phyloP scores from a whole-genome alignment of 2,329 filamentous ascomycete species.

The Penicillium hesseltinei region DNA sequence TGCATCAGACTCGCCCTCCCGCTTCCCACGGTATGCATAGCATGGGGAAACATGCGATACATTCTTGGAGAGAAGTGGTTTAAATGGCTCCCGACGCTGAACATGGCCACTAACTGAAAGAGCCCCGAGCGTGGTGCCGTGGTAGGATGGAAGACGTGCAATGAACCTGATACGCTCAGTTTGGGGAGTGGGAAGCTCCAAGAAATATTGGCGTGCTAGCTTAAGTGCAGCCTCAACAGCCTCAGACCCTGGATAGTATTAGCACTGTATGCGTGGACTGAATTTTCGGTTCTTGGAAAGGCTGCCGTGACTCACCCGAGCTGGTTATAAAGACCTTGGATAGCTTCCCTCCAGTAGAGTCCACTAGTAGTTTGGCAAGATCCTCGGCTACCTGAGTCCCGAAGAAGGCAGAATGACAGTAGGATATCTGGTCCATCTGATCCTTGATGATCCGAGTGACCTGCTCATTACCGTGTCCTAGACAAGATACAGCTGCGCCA shows the following conservation, averaged over 20 bases:
- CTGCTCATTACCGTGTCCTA: constrained; percentile 65
- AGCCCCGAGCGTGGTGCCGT: constrained; percentile 66
- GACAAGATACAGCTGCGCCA: constrained; percentile 69
- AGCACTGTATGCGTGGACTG: not conserved
- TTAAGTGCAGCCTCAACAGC: constrained; percentile 69
- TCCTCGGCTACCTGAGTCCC: constrained; percentile 54
- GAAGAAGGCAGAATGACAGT: constrained; percentile 61
- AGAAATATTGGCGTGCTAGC: constrained; percentile 64
- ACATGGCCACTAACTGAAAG: constrained; percentile 63
- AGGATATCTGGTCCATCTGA: constrained; percentile 60
- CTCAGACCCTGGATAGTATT: constrained; percentile 55
- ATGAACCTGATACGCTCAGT: constrained; percentile 61
- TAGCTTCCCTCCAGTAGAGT: constrained; percentile 54
- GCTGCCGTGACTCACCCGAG: constrained; percentile 48
- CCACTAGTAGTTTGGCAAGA: constrained; percentile 50
- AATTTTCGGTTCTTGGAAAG: not conserved
- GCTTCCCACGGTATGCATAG: constrained; percentile 61
- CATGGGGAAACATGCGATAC: constrained; percentile 65
- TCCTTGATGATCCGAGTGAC: constrained; percentile 59
- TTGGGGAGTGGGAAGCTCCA: constrained; percentile 55
- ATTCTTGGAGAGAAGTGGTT: constrained; percentile 56
- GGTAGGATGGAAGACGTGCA: constrained; percentile 64
- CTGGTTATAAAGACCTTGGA: constrained; percentile 56
- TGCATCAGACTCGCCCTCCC: constrained; percentile 52
- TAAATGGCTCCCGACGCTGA: constrained; percentile 60